Conservation (phyloP, 2,329 filamentous ascomycete species). For the Annulohypoxylon truncatum region DNA sequence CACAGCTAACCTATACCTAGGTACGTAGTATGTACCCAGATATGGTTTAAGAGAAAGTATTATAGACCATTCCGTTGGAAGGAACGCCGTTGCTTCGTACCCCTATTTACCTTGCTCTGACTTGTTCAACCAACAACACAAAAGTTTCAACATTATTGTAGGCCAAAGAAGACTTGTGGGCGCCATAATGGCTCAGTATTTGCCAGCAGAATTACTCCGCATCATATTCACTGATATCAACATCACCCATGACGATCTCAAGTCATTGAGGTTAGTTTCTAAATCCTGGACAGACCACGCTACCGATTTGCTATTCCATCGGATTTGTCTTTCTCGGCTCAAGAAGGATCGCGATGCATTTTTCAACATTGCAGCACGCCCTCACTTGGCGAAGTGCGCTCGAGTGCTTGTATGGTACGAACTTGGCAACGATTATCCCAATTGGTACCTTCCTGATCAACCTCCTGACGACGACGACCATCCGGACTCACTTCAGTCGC, state of each 20-base stretch:
- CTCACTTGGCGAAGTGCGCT: conserved; percentile 1
- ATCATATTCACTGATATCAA: not conserved
- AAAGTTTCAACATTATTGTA: not conserved
- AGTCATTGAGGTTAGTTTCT: not conserved
- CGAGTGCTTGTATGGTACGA: conserved; percentile 2
- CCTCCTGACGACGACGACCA: not conserved
- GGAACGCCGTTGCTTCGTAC: not conserved
- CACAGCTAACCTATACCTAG: no score
- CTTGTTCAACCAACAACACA: not conserved
- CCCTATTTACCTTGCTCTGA: not conserved
- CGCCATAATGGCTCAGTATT: not conserved
- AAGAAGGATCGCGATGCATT: conserved; percentile 6
- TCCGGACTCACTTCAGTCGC: not conserved
- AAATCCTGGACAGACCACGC: not conserved
- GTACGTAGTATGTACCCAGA: no score
- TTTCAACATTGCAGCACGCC: conserved; percentile 2
- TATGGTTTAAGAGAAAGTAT: not conserved
- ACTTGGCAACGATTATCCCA: not conserved
- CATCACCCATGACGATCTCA: not conserved
- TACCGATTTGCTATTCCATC: not conserved
- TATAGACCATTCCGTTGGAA: not conserved
- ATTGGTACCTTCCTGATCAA: not conserved
- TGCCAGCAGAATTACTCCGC: not conserved
- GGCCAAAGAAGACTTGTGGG: not conserved
- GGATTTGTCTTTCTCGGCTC: not conserved